Evolutionary conservation across 2,329 filamentous ascomycete species (phyloP).

Genomic region (Dothideomycetes sp.): DNA sequence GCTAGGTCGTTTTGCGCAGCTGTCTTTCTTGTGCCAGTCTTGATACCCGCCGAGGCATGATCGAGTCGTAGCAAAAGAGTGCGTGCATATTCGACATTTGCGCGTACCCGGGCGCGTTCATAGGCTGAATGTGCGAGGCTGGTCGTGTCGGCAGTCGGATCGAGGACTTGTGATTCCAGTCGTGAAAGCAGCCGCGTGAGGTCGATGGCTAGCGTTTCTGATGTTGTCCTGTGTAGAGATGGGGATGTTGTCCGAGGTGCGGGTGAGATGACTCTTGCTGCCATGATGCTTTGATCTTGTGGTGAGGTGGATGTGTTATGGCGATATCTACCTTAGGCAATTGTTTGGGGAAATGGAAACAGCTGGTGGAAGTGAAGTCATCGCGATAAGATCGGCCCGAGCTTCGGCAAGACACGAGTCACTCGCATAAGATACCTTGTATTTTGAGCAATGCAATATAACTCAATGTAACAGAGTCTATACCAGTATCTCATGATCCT

Average conservation of each 20-base stretch:
- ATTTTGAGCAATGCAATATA: too few species aligned
- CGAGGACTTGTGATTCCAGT: constrained; percentile 54
- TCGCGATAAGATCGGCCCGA: not conserved
- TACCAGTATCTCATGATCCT: too few species aligned
- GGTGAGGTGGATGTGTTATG: not conserved
- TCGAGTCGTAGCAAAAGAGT: constrained; percentile 59
- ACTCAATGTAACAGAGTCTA: too few species aligned
- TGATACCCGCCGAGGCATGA: constrained; percentile 52
- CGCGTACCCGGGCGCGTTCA: constrained; percentile 50
- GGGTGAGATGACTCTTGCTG: not conserved
- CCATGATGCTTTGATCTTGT: not conserved
- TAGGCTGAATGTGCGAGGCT: constrained; percentile 51
- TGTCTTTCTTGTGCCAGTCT: constrained; percentile 46
- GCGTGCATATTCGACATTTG: constrained; percentile 62
- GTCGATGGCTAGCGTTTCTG: constrained; percentile 26
- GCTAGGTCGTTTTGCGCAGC: constrained; percentile 54
- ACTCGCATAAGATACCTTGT: too few species aligned
- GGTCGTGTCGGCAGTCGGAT: constrained; percentile 45
- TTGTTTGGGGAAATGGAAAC: not conserved
- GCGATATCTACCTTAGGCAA: too few species aligned
- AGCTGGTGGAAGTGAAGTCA: not conserved
- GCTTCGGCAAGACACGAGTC: too few species aligned
- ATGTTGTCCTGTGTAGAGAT: not conserved
- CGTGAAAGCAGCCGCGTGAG: constrained; percentile 55
- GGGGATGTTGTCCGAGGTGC: not conserved